A percentile compares a stretch with the other conserved stretches of the same genome.
Conservation (phyloP, 139 green algal species). For the Volvox africanus region DNA sequence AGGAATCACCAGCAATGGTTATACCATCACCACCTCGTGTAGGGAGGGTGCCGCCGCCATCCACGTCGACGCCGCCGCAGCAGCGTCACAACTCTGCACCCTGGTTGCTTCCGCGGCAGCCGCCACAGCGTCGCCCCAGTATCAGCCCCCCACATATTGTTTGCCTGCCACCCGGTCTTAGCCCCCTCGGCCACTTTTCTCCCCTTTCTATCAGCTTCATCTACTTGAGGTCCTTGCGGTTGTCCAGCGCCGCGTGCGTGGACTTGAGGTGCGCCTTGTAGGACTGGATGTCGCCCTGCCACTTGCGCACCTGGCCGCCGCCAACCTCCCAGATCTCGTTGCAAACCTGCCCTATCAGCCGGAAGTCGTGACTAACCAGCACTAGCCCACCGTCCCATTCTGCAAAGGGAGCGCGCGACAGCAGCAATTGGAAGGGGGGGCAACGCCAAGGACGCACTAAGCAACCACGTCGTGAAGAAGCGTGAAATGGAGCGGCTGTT, state of each 20-base stretch:
- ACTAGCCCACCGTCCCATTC: slow-evolving; percentile 93
- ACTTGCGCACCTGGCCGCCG: slow-evolving; percentile 77
- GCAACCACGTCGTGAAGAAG: background rate
- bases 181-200: too few relatives aligned
- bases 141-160: too few relatives aligned
- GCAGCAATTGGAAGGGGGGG: background rate
- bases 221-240: slow-evolving; percentile 54
- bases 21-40: too few relatives aligned
- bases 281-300: slow-evolving; percentile 86
- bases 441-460: background rate
- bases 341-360: slow-evolving; percentile 88
- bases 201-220: background rate
- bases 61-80: too few relatives aligned
- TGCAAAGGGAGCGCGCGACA: slow-evolving; percentile 41
- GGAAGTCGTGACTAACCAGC: slow-evolving; percentile 93
- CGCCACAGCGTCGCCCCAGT: too few relatives aligned
- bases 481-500: too few relatives aligned
- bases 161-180: too few relatives aligned
- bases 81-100: too few relatives aligned
- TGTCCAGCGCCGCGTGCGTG: slow-evolving; percentile 61
- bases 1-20: too few relatives aligned
- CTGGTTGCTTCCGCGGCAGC: too few relatives aligned
- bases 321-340: slow-evolving; percentile 96
- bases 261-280: slow-evolving; percentile 92
- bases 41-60: too few relatives aligned